Conservation (phyloP, 495 filamentous ascomycete genomes). For the Thozetella sp. region DNA sequence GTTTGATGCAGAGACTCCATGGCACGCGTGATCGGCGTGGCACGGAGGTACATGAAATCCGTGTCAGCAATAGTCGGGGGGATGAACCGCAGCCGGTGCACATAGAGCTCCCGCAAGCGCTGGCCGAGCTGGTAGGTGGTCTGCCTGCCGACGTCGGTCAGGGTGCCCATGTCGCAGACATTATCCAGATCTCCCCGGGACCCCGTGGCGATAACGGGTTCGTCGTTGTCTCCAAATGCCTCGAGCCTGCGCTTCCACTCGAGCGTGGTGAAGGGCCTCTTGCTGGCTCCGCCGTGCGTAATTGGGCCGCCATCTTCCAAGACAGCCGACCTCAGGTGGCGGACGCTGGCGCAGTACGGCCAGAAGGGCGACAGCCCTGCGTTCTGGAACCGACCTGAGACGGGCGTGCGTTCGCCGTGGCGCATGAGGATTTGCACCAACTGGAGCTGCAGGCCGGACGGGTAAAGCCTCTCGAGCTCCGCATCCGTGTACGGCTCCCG, state of each 20-base stretch:
- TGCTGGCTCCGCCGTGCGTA: constrained; percentile 1
- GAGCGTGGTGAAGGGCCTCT: constrained; percentile 58
- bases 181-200: constrained; percentile 69
- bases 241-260: constrained; percentile 82
- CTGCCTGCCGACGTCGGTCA: constrained; percentile 84
- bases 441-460: constrained; percentile 75
- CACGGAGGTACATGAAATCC: constrained; percentile 80
- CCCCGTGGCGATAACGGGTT: constrained; percentile 67
- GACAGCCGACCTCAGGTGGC: constrained; percentile 70
- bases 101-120: constrained; percentile 80
- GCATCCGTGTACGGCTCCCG: constrained; percentile 76
- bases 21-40: constrained; percentile 82
- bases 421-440: constrained; percentile 90
- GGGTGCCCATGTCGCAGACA: constrained; percentile 82
- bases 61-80: constrained; percentile 61
- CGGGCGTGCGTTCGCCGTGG: constrained; percentile 89
- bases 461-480: constrained; percentile 84
- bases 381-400: constrained; percentile 86
- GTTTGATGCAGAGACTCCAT: constrained; percentile 88
- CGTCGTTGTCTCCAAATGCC: constrained; percentile 73
- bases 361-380: constrained; percentile 83
- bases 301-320: constrained; percentile 38
- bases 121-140: constrained; percentile 82
- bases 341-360: constrained; percentile 86
- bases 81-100: constrained; percentile 86